These are phyloP conservation scores for Ceratobasidium sp. DNA, from an alignment of 1,284 basidiomycete species.

Conservation along the genomic window DNA sequence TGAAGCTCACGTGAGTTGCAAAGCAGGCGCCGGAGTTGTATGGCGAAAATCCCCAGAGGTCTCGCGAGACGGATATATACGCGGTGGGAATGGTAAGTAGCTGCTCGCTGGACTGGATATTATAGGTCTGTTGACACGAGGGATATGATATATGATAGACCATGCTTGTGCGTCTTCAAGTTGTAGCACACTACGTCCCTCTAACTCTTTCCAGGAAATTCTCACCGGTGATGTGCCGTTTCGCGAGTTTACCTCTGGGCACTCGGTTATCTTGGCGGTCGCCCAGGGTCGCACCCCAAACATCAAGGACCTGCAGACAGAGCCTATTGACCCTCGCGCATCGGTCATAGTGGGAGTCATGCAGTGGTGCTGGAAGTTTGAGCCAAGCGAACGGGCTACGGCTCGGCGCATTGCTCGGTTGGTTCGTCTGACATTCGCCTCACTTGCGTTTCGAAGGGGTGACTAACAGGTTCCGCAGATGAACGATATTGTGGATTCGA, in stretches of 20 bases:
- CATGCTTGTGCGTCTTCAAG: not conserved
- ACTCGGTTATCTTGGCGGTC: not conserved
- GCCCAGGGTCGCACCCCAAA: not conserved
- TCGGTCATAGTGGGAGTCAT: not conserved
- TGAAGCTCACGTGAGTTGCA: not conserved
- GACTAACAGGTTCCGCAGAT: no score
- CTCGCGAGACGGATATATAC: not conserved
- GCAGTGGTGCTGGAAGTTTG: constrained; percentile 6
- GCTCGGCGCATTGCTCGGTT: not conserved
- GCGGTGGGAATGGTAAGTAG: not conserved
- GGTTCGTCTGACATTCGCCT: not conserved
- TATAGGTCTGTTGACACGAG: no score
- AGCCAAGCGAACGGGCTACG: not conserved
- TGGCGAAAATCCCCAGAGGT: not conserved
- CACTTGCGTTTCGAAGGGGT: no score
- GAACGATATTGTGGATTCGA: no score
- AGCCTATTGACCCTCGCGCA: no score
- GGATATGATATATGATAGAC: not conserved
- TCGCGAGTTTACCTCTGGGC: not conserved
- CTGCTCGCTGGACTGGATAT: no score
- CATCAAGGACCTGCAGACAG: not conserved
- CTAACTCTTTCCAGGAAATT: not conserved
- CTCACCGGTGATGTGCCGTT: not conserved
- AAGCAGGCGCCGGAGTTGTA: not conserved
- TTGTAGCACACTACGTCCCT: not conserved